Conservation (phyloP, 2,329 filamentous ascomycete species). For the Torrubiellomyces zombiae region DNA sequence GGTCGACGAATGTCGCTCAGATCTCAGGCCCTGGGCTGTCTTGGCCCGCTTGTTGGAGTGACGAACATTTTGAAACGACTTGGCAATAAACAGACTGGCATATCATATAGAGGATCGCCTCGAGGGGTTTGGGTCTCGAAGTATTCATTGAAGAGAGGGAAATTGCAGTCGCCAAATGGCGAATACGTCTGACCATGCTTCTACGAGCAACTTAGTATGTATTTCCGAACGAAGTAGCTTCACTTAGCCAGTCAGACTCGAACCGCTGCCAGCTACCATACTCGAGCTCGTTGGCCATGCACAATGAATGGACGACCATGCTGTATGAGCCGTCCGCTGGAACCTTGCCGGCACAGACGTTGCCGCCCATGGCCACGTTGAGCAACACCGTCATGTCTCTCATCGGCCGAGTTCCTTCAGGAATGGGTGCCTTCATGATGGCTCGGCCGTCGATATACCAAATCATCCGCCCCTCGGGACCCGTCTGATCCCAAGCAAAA, state of each 20-base stretch:
- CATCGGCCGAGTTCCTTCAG: constrained; percentile 33
- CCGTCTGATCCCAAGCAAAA: constrained; percentile 36
- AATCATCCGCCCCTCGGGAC: constrained; percentile 28
- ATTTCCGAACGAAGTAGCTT: constrained; percentile 11
- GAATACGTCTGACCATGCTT: no score
- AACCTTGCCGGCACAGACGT: constrained; percentile 34
- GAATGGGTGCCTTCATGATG: constrained; percentile 39
- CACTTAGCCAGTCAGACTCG: constrained; percentile 29
- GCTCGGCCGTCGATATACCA: constrained; percentile 43
- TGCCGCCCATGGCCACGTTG: constrained; percentile 46
- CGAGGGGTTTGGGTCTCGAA: no score
- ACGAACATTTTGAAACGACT: no score
- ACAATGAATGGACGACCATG: constrained; percentile 34
- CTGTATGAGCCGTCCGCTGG: constrained; percentile 39
- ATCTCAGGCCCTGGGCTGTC: no score
- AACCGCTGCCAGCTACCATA: constrained; percentile 37
- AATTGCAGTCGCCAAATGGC: no score
- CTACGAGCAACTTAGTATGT: constrained; percentile 11
- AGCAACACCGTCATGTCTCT: constrained; percentile 39
- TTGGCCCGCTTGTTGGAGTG: no score
- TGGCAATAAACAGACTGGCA: no score
- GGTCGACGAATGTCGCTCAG: no score
- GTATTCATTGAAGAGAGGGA: no score
- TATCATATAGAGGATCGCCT: no score
- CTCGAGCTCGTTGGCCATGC: constrained; percentile 32